Evolutionary conservation across 2,329 filamentous ascomycete species (phyloP).

Genomic region (Sodiomyces alkalinus): DNA sequence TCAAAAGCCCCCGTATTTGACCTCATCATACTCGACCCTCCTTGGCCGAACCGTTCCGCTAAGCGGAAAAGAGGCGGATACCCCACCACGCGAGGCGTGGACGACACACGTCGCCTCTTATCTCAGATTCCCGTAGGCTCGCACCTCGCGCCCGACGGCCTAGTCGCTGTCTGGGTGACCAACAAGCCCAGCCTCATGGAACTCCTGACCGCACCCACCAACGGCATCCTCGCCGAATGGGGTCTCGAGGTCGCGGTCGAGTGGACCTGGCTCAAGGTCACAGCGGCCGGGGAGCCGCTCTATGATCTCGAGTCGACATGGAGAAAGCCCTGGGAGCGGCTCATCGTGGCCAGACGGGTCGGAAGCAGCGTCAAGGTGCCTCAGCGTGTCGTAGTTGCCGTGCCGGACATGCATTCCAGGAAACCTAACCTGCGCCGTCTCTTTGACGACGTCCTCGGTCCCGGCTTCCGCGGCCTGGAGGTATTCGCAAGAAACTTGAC

Average conservation of each 20-base stretch:
- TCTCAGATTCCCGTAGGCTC: conserved; percentile 38
- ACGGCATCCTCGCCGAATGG: conserved; percentile 51
- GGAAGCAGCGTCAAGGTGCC: conserved; percentile 14
- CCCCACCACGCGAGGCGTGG: conserved; percentile 26
- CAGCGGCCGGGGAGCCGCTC: conserved; percentile 47
- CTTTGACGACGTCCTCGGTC: conserved; percentile 38
- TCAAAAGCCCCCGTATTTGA: conserved; percentile 39
- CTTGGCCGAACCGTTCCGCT: conserved; percentile 69
- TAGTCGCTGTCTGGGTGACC: conserved; percentile 65
- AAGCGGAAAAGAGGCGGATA: conserved; percentile 40
- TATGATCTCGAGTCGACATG: conserved; percentile 42
- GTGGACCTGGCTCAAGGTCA: conserved; percentile 71
- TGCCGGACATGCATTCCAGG: conserved; percentile 63
- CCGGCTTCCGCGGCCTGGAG: conserved; percentile 47
- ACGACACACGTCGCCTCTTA: conserved; percentile 34
- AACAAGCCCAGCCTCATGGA: conserved; percentile 49
- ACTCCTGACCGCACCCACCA: conserved; percentile 31
- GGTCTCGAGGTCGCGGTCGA: conserved; percentile 50
- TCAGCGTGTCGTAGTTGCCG: conserved; percentile 47
- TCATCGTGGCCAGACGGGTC: conserved; percentile 43
- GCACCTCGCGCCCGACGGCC: conserved; percentile 34
- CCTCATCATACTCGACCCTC: conserved; percentile 59
- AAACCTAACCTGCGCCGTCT: conserved; percentile 57
- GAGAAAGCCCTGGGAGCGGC: conserved; percentile 64
- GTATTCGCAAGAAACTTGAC: conserved; percentile 64